A percentile compares a stretch with the other conserved stretches of the same genome.
These are phyloP conservation scores for Goffeauzyma gilvescens DNA, from an alignment of 768 basidiomycete species.

Conservation along the genomic window DNA sequence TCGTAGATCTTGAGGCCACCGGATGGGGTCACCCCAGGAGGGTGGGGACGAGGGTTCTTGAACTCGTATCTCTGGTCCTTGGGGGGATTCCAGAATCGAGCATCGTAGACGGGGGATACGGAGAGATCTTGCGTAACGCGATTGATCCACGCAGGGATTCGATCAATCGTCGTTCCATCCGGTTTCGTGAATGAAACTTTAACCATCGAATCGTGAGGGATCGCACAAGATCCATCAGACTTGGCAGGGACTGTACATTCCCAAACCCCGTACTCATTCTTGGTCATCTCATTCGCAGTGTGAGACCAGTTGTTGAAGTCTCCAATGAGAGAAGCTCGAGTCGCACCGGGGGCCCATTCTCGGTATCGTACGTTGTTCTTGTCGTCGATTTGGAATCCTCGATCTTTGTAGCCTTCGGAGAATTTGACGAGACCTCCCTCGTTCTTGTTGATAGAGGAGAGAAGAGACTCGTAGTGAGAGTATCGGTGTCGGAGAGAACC, in stretches of 20 bases:
- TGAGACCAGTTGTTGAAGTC: slow-evolving; percentile 94
- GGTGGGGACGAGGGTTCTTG: slow-evolving; percentile 52
- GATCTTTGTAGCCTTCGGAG: slow-evolving; percentile 54
- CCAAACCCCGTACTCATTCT: slow-evolving; percentile 72
- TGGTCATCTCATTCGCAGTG: slow-evolving; percentile 64
- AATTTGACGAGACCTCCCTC: slow-evolving; percentile 73
- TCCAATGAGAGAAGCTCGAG: slow-evolving; percentile 65
- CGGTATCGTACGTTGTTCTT: slow-evolving; percentile 60
- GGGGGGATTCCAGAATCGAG: slow-evolving; percentile 97
- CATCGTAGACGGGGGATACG: slow-evolving; percentile 81
- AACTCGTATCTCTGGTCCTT: slow-evolving; percentile 52
- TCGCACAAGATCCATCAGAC: slow-evolving; percentile 51
- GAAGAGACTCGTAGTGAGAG: slow-evolving; percentile 23
- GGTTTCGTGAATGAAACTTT: slow-evolving; percentile 89
- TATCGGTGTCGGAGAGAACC: slow-evolving; percentile 28
- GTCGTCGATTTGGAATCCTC: slow-evolving; percentile 53
- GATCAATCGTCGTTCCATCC: slow-evolving; percentile 61
- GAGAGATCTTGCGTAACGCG: slow-evolving; percentile 85
- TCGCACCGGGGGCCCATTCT: slow-evolving; percentile 91
- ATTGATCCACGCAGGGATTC: slow-evolving; percentile 80
- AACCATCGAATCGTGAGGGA: slow-evolving; percentile 85
- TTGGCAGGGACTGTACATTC: slow-evolving; percentile 57
- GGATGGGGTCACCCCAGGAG: slow-evolving; percentile 38
- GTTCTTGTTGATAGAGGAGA: slow-evolving; percentile 42
- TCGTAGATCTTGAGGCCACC: slow-evolving; percentile 59